phyloP scores from a whole-genome alignment of 2,329 filamentous ascomycete genomes.

The Lasiodiplodia theobromae region DNA sequence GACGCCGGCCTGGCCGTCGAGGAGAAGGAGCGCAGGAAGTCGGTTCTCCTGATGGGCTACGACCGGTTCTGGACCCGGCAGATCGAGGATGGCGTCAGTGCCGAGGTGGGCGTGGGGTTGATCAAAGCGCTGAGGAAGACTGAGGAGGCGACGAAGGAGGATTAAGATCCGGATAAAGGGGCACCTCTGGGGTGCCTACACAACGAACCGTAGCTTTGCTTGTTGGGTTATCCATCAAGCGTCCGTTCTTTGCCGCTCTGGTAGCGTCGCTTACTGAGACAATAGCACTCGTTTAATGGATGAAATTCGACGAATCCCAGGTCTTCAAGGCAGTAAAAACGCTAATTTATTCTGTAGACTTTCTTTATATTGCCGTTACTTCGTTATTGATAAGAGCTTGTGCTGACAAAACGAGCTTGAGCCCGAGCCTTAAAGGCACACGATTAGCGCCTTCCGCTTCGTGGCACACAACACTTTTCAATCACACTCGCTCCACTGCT shows the following conservation, averaged over 20 bases:
- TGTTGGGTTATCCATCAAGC: neutral
- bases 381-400: neutral
- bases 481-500: neutral
- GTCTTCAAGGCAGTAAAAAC: neutral
- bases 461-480: neutral
- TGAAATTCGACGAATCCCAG: neutral
- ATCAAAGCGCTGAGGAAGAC: conserved; percentile 38
- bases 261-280: neutral
- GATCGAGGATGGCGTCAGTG: conserved; percentile 39
- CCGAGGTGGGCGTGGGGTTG: conserved; percentile 35
- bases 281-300: conserved; percentile 1
- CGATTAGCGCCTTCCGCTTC: too few relatives aligned
- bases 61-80: conserved; percentile 44
- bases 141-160: conserved; percentile 22
- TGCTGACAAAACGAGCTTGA: too few relatives aligned
- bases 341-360: neutral
- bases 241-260: conserved; percentile 19
- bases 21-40: conserved; percentile 42
- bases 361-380: neutral
- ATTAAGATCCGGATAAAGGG: neutral
- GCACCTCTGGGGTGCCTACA: neutral
- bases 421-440: too few relatives aligned
- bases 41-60: conserved; percentile 40
- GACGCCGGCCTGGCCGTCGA: conserved; percentile 34
- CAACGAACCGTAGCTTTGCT: neutral